Conservation (phyloP, 129 eudicot genomes). For the Ambrosia trifida region DNA sequence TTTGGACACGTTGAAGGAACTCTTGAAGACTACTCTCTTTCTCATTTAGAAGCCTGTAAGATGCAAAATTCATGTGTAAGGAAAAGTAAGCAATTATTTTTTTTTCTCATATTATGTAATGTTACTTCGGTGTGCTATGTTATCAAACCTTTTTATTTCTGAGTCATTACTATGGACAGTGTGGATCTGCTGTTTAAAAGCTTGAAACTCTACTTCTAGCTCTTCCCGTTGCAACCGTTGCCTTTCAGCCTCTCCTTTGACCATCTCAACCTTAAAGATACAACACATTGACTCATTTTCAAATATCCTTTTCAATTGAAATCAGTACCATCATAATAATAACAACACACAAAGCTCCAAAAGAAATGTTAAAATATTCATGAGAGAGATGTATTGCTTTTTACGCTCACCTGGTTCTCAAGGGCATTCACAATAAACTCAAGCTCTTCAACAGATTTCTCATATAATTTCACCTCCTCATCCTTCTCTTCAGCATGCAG, state of each 20-base stretch:
- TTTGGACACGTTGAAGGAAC: constrained; percentile 51
- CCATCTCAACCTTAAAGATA: constrained; percentile 61
- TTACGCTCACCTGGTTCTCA: constrained; percentile 66
- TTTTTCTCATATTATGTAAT: constrained; percentile 7
- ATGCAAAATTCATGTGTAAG: not conserved
- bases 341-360: not conserved
- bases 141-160: constrained; percentile 69
- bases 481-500: constrained; percentile 74
- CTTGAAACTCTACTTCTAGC: constrained; percentile 80
- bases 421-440: constrained; percentile 80
- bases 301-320: constrained; percentile 2
- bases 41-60: constrained; percentile 57
- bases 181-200: constrained; percentile 63
- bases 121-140: not conserved
- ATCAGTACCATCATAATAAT: not conserved
- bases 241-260: constrained; percentile 87
- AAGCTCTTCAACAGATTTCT: constrained; percentile 82
- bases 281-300: not conserved
- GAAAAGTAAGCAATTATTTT: not conserved
- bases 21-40: constrained; percentile 67
- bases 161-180: constrained; percentile 49
- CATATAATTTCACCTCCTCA: constrained; percentile 84
- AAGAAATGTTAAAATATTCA: constrained; percentile 6
- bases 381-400: not conserved
- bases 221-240: constrained; percentile 87